Base-by-base conservation (phyloP, 768 basidiomycete species). In the Fomitopsis pulvina region DNA sequence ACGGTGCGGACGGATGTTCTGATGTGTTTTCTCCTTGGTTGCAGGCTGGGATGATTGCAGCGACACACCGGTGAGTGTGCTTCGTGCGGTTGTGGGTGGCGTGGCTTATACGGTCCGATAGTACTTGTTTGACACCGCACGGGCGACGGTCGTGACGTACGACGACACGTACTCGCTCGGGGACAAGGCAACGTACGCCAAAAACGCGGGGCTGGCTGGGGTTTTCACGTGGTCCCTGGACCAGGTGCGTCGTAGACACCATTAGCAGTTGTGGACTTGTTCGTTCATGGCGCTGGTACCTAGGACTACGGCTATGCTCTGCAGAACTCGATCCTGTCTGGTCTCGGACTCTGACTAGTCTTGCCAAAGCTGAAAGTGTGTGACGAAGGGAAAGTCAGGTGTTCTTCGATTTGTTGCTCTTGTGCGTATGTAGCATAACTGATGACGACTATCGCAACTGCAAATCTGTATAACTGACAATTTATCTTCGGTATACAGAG, bases 31-130 rank as follows among this genome's bases (percentile, higher is more conserved):
- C 26, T 25, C 3, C 7, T 28, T 52, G 22, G 45, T 26, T 24
- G 45, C 4, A 77, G 79, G 58, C 7, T 87, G 84, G 85, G 83
- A 86, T 61, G 63, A 74, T 39, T 87, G 83, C 68, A 83, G 81
- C 46, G 74, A 77, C 57, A 86, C 85, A 25, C 85, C 83, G 18
- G 73, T 83, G 60, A 60, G 56, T 67, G 5, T 7, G 14, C 34
- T 16, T 16, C 5, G 60, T 42, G 67, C 64, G 12, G n/a, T 55
- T 3, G 4, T 28, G 60, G 42, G 66, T 64, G 12, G n/a, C 54
- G 22, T 50, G 57, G 59, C 18, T 68, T 18, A 29, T 24, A 28
- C n/a, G 14, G 18, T 52, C 14, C 45, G 28, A 45, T 48, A 75
- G 71, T 79, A 66, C 62, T 62, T 79, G 21, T 80, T 66, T 66